Evolutionary conservation across 148 eudicot genomes (phyloP), one percentile per base, ranked within the genome.

Genomic region (Heliamphora exappendiculata): DNA sequence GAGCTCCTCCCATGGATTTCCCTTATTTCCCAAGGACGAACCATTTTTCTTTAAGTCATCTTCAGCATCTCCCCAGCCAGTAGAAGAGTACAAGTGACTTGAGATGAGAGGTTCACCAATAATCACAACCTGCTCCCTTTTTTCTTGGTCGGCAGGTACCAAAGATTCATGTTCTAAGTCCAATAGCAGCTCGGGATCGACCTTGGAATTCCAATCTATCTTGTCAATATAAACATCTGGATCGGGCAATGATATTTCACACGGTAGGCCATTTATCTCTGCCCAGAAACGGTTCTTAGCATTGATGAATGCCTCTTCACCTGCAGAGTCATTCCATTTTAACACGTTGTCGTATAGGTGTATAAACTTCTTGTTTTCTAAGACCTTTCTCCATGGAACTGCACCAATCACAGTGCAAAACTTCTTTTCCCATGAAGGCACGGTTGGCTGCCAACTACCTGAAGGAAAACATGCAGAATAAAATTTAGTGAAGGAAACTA

Each of bases 281-380:
- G 93, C 91, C 87, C 80, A 85, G 82, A 73, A 93, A 22, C 92
- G 88, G 4, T 75, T 86, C 78, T 93, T 93, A 44, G 93, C 96
- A 67, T 82, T 78, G 59, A 55, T 20, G 58, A 89, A 91, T 20
- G 96, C 91, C 72, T 89, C 93, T 75, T 88, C 79, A 3, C 73
- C 91, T 0, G 98, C 98, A 54, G 87, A 78, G 67, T 93, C 98
- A 49, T 91, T 77, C 98, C 98, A 93, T 2, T 78, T 64, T 1
- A 89, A 26, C 41, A 93, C 83, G 64, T 89, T 81, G 5, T 79
- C 85, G 20, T 89, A 84, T 5, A 85, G 82, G 82, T 75, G 76
- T 81, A 83, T 78, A 55, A 77, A 79, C 66, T 78, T 88, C 82
- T 89, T 84, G 41, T 80, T 81, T 6, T 88, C 88, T 78, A 91